Percentiles rank a stretch among this genome's conserved stretches.
These are phyloP conservation scores for Camptophora hylomeconis DNA, from an alignment of 2,329 filamentous ascomycete genomes.

Conservation along the genomic window DNA sequence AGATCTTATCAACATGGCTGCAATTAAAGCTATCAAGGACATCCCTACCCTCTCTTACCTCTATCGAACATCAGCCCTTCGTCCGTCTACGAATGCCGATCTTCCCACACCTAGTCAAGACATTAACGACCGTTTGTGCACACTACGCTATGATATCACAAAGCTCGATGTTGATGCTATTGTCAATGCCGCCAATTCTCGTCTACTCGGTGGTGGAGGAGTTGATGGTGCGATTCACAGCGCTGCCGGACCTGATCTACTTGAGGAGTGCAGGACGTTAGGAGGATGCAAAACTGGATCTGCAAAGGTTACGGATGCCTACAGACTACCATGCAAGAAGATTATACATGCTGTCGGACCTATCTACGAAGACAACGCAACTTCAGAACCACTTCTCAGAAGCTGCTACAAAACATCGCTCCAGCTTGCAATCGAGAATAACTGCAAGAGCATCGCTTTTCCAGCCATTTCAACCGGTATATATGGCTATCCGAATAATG, in stretches of 20 bases:
- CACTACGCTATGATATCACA: slow-evolving; percentile 71
- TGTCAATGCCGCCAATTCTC: slow-evolving; percentile 80
- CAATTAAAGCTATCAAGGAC: slow-evolving; percentile 21
- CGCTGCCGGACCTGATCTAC: slow-evolving; percentile 58
- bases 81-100: slow-evolving; percentile 9
- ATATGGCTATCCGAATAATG: slow-evolving; percentile 68
- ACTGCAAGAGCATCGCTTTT: slow-evolving; percentile 64
- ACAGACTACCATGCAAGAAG: slow-evolving; percentile 59
- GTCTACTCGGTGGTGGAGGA: slow-evolving; percentile 74
- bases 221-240: slow-evolving; percentile 80
- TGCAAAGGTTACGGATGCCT: slow-evolving; percentile 71
- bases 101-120: slow-evolving; percentile 31
- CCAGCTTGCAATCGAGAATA: slow-evolving; percentile 54
- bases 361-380: slow-evolving; percentile 43
- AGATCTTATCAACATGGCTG: too few species aligned
- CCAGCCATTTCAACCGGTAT: slow-evolving; percentile 75
- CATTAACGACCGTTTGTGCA: slow-evolving; percentile 57
- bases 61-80: slow-evolving; percentile 47
- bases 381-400: slow-evolving; percentile 33
- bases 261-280: slow-evolving; percentile 58
- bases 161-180: slow-evolving; percentile 65
- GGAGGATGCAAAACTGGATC: slow-evolving; percentile 63
- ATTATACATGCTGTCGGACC: slow-evolving; percentile 90
- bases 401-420: slow-evolving; percentile 60
- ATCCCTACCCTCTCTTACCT: slow-evolving; percentile 41